Base-by-base conservation (phyloP, 2,329 filamentous ascomycete species). In the Cytospora leucostoma region DNA sequence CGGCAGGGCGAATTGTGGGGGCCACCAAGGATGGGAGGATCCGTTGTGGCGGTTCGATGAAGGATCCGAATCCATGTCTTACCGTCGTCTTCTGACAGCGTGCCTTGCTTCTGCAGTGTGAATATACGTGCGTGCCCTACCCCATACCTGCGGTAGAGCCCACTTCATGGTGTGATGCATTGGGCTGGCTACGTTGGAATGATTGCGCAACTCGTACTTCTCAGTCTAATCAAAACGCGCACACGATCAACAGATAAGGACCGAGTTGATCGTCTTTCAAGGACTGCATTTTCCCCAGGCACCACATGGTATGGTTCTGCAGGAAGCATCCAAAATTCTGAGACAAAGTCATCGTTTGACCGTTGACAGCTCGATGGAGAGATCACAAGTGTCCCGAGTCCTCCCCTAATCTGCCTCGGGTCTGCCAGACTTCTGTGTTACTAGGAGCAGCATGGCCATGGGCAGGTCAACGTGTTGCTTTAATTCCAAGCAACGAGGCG, bases 1-100 rank as follows among this genome's bases (percentile, higher is more conserved):
- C 54, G 56, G 59, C 54, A 62, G 37, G 27, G 50, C 11, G 10
- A 15, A 7, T 7, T 35, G 58, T 64, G 59, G 63, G 62, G 63
- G 59, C 59, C 49, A 47, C 17, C 34, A 40, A 44, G 50, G 27
- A 51, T 33, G 55, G 49, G 38, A 62, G 58, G 50, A 62, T 27
- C 33, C 58, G 59, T 59, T 62, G 63, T 62, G 63, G 63, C 63
- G 59, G 35, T 62, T 47, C 33, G 7, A 38, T 17, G 37, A 38
- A 65, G 63, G 63, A 65, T 51, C 12, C 34, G 11, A 12, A n/a
- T 47, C 63, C 63, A 35, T 47, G 59, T 40, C 38, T 19, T 40
- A 38, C 21, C 53, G n/a, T 59, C 21, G 57, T 44, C 12, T 52
- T 56, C 40, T 63, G 61, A 63, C 35, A 37, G 49, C 35, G n/a